phyloP scores from a whole-genome alignment of 2,329 filamentous ascomycete genomes.

The Nemania sp. region DNA sequence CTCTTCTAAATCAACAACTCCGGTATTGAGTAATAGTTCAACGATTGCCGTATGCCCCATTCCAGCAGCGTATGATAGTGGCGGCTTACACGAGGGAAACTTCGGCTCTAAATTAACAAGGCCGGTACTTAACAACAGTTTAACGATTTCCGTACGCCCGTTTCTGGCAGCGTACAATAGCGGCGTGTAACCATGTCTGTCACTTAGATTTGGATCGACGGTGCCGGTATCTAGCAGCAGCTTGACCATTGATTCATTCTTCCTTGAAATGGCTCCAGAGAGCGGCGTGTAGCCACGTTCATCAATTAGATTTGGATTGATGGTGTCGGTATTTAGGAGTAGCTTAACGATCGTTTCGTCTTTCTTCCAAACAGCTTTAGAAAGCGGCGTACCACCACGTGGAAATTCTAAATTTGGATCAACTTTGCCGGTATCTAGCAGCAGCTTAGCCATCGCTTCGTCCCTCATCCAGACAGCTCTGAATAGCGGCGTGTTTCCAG shows the following conservation, averaged over 20 bases:
- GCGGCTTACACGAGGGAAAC: not conserved
- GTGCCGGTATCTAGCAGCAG: not conserved
- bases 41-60: not conserved
- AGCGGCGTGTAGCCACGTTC: not conserved
- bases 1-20: not conserved
- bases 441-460: too few species aligned
- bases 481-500: too few species aligned
- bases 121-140: not conserved
- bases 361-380: not conserved
- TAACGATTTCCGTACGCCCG: not conserved
- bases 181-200: not conserved
- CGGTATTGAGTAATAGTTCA: not conserved
- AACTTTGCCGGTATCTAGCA: too few species aligned
- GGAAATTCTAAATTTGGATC: too few species aligned
- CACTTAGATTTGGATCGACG: not conserved
- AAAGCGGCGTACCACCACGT: not conserved
- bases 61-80: not conserved
- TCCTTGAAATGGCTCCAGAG: not conserved
- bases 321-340: not conserved
- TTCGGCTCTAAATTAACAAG: not conserved
- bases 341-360: not conserved
- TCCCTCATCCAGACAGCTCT: too few species aligned
- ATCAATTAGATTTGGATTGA: not conserved
- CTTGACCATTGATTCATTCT: not conserved
- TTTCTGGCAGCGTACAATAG: not conserved